Evolutionary conservation across 148 eudicot genomes (phyloP).

Genomic region (Vaccinium myrtillus): DNA sequence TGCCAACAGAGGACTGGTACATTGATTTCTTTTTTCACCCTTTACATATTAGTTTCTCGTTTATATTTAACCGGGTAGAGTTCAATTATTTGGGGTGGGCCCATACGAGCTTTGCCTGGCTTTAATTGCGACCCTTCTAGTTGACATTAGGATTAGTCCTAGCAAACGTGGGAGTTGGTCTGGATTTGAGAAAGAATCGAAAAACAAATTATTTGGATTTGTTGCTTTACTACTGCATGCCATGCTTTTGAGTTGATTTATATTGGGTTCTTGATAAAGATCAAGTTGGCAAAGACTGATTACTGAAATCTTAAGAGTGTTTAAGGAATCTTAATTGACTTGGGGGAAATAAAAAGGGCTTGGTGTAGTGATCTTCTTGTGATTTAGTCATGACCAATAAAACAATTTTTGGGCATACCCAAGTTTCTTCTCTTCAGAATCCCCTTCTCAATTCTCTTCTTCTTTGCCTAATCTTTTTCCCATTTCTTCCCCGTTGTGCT

Average conservation of each 20-base stretch:
- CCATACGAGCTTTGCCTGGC: not conserved
- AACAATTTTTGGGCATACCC: not conserved
- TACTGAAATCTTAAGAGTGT: not conserved
- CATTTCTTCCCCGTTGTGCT: not conserved
- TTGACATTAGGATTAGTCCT: not conserved
- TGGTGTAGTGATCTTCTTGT: not conserved
- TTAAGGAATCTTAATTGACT: not conserved
- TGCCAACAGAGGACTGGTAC: constrained; percentile 16
- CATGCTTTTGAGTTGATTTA: not conserved
- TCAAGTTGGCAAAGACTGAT: not conserved
- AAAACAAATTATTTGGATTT: not conserved
- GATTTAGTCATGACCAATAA: not conserved
- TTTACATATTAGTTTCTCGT: no score
- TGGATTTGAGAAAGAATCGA: not conserved
- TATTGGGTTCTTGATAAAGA: not conserved
- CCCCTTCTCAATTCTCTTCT: not conserved
- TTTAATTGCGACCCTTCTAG: not conserved
- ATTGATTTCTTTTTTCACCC: not conserved
- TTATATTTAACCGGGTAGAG: no score
- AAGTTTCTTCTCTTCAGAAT: not conserved
- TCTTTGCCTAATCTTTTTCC: not conserved
- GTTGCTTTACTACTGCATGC: not conserved
- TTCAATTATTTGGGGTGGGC: not conserved
- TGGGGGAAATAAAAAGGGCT: not conserved
- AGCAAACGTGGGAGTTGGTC: not conserved